Conservation (phyloP, 179 eudicot species). For the Beta lomatogona region DNA sequence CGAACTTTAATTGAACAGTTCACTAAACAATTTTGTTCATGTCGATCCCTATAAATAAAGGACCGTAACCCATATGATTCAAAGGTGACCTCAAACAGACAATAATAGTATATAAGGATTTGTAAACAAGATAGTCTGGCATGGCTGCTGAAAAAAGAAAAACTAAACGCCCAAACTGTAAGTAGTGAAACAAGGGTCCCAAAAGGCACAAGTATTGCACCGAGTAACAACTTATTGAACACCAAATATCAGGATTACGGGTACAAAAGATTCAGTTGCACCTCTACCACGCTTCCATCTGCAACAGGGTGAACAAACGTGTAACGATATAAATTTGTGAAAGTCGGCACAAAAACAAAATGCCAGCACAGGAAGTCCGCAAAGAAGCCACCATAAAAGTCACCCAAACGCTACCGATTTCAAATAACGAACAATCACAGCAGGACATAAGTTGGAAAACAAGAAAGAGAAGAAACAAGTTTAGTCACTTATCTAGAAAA, state of each 20-base stretch:
- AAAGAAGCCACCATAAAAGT: background rate
- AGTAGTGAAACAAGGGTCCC: background rate
- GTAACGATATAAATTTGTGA: background rate
- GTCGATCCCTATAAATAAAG: background rate
- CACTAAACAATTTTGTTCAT: too few species aligned
- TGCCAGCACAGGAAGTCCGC: background rate
- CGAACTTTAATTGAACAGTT: too few species aligned
- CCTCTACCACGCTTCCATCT: constrained; percentile 3
- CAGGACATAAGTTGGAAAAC: background rate
- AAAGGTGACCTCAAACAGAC: constrained; percentile 3
- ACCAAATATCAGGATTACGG: background rate
- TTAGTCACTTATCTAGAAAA: background rate
- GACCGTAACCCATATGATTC: background rate
- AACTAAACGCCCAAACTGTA: background rate
- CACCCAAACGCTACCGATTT: background rate
- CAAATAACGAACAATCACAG: background rate
- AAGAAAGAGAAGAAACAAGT: background rate
- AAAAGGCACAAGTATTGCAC: background rate
- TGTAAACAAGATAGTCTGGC: background rate
- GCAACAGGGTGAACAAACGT: background rate
- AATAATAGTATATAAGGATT: background rate
- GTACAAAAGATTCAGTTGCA: background rate
- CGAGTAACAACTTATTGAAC: background rate
- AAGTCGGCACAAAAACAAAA: background rate
- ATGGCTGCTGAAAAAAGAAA: background rate